Evolutionary conservation across 129 eudicot species (phyloP).

Genomic region (Chrysanthemum makinoi): DNA sequence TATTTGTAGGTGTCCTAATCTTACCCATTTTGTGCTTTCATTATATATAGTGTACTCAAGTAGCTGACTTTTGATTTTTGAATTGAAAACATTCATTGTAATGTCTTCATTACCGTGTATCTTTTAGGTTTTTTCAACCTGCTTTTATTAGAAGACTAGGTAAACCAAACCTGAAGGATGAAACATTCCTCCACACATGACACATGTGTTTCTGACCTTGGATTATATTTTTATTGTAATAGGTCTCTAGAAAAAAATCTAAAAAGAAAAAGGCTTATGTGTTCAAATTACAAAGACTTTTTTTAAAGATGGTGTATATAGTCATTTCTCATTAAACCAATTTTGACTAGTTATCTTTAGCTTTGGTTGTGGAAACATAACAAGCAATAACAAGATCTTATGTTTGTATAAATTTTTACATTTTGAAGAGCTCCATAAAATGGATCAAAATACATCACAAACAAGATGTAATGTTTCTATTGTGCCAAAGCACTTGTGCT

Average conservation of each 20-base stretch:
- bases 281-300: no score
- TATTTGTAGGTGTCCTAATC: not conserved
- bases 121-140: not conserved
- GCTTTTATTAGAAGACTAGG: not conserved
- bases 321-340: no score
- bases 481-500: conserved; percentile 95
- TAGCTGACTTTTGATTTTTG: not conserved
- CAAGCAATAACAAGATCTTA: not conserved
- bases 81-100: not conserved
- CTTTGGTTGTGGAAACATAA: not conserved
- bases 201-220: no score
- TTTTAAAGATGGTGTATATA: no score
- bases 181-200: not conserved
- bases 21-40: not conserved
- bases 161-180: not conserved
- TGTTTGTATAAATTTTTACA: conserved; percentile 9
- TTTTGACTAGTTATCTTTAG: not conserved
- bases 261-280: no score
- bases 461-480: conserved; percentile 19
- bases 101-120: not conserved
- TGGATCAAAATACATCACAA: not conserved
- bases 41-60: not conserved
- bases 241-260: no score
- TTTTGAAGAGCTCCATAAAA: not conserved
- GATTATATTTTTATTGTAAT: no score